Conservation (phyloP, 2,329 filamentous ascomycete species). For the Penicillium digitatum region DNA sequence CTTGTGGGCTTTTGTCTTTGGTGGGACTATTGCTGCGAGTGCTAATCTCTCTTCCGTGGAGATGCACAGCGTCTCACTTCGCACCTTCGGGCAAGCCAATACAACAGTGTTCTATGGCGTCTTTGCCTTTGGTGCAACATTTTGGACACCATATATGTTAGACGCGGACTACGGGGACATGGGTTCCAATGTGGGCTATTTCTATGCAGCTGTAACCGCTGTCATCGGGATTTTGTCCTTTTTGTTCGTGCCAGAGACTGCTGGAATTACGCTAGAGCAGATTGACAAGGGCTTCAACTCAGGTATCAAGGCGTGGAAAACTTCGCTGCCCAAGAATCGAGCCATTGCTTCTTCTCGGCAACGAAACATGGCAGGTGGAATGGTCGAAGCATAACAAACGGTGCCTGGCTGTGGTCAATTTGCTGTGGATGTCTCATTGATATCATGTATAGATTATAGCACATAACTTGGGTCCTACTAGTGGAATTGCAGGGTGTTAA, state of each 20-base stretch:
- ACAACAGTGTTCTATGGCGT: constrained; percentile 21
- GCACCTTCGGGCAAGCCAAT: constrained; percentile 25
- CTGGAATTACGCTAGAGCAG: constrained; percentile 26
- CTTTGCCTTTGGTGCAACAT: constrained; percentile 20
- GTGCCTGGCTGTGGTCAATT: too few relatives aligned
- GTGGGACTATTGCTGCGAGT: constrained; percentile 20
- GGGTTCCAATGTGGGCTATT: constrained; percentile 30
- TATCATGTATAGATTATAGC: too few relatives aligned
- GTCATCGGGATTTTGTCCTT: constrained; percentile 16
- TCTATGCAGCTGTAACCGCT: constrained; percentile 25
- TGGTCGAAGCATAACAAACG: not conserved
- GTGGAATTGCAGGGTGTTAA: too few relatives aligned
- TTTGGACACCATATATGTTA: constrained; percentile 26
- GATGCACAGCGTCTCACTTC: constrained; percentile 24
- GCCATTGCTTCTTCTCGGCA: not conserved
- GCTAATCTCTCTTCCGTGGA: constrained; percentile 20
- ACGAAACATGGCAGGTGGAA: not conserved
- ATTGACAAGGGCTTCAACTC: constrained; percentile 27
- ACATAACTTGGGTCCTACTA: not conserved
- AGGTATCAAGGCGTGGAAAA: constrained; percentile 23
- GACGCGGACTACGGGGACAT: constrained; percentile 21
- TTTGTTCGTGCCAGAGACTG: constrained; percentile 27
- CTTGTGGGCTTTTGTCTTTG: constrained; percentile 27
- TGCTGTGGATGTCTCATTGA: not conserved
- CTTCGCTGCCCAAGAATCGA: constrained; percentile 21